Conservation (phyloP, 1,284 basidiomycete species). For the Austroboletus olivaceoglutinosus region DNA sequence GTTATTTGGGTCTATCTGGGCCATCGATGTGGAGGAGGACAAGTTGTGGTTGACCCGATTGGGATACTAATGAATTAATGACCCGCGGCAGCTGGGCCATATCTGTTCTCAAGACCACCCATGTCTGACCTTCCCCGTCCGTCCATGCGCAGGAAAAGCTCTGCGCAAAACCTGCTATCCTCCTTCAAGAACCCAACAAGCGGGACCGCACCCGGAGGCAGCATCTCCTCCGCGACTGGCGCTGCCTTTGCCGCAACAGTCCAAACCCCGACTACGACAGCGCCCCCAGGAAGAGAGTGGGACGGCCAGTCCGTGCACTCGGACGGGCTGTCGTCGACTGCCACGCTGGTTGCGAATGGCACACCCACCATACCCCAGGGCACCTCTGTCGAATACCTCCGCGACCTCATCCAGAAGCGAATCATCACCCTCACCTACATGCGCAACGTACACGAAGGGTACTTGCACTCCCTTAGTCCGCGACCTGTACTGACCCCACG, state of each 20-base stretch:
- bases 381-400: slow-evolving; percentile 70
- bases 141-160: slow-evolving; percentile 76
- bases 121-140: slow-evolving; percentile 45
- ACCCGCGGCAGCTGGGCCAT: slow-evolving; percentile 1
- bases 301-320: slow-evolving; percentile 64
- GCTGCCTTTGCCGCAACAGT: slow-evolving; percentile 32
- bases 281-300: slow-evolving; percentile 57
- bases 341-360: slow-evolving; percentile 31
- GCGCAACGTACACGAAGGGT: slow-evolving; percentile 83
- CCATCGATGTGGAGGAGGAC: not conserved
- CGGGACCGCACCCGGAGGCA: slow-evolving; percentile 31
- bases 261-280: slow-evolving; percentile 44
- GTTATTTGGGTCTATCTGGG: slow-evolving; percentile 70
- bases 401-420: slow-evolving; percentile 77
- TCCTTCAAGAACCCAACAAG: slow-evolving; percentile 55
- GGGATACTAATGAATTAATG: too few relatives aligned
- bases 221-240: slow-evolving; percentile 33
- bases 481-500: slow-evolving; percentile 7
- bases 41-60: not conserved
- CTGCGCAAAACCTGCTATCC: slow-evolving; percentile 77
- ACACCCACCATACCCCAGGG: slow-evolving; percentile 45
- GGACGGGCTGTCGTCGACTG: slow-evolving; percentile 42
- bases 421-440: slow-evolving; percentile 82
- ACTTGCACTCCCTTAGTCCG: slow-evolving; percentile 30
- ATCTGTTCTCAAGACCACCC: slow-evolving; percentile 14